A percentile compares a stretch with the other conserved stretches of the same genome.
Evolutionary conservation across 306 rosid species (phyloP).

Genomic region (Mimosa bimucronata): DNA sequence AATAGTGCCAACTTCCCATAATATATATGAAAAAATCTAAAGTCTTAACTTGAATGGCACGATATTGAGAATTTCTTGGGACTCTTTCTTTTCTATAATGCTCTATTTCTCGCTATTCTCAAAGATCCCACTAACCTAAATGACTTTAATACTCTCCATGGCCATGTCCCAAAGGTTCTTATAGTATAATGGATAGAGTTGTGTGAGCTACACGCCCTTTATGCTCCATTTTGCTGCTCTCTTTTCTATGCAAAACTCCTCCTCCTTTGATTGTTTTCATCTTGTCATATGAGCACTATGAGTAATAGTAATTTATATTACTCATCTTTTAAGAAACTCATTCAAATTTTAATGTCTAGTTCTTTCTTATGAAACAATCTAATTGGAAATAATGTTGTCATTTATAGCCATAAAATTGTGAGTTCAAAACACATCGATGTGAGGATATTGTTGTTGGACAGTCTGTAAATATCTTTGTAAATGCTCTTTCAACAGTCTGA

Average conservation of each 20-base stretch:
- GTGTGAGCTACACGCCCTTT: background rate
- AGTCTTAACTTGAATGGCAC: background rate
- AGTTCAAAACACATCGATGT: too few species aligned
- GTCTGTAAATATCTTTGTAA: too few species aligned
- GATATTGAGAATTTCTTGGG: background rate
- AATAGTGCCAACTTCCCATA: background rate
- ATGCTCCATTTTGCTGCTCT: background rate
- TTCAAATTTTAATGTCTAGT: too few species aligned
- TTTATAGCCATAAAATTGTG: too few species aligned
- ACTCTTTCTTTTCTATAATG: background rate
- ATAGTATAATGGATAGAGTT: background rate
- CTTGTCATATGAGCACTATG: background rate
- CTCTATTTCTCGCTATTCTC: background rate
- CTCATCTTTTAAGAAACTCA: background rate
- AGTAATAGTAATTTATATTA: too few species aligned
- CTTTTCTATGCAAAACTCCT: background rate
- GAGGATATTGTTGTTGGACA: too few species aligned
- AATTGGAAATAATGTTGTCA: too few species aligned
- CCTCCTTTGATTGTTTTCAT: background rate
- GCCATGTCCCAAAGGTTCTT: background rate
- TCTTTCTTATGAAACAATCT: too few species aligned
- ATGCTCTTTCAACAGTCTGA: too few species aligned
- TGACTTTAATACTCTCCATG: background rate
- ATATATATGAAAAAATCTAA: background rate
- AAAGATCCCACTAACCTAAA: background rate